phyloP scores from a whole-genome alignment of 2,329 filamentous ascomycete genomes.

The Pseudopithomyces maydicus region DNA sequence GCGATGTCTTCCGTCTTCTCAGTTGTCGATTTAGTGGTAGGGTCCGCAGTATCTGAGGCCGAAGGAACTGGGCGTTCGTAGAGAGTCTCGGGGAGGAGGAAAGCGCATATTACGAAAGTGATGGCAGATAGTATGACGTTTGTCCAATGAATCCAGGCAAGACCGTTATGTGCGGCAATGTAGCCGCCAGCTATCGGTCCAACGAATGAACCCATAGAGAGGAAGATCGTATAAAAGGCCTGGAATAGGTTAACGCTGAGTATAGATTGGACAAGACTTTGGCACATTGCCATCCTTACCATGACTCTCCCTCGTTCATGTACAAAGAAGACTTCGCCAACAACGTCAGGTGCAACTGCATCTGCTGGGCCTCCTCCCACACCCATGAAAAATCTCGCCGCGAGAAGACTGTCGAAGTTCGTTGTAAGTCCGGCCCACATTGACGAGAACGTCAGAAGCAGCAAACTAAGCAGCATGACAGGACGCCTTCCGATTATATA shows the following conservation, averaged over 20 bases:
- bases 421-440: conserved; percentile 49
- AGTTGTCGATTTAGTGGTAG: conserved; percentile 16
- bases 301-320: conserved; percentile 49
- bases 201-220: conserved; percentile 44
- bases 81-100: conserved; percentile 48
- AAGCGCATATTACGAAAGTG: conserved; percentile 37
- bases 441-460: conserved; percentile 40
- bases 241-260: background rate
- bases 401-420: conserved; percentile 43
- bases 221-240: conserved; percentile 50
- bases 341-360: conserved; percentile 47
- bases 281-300: conserved; percentile 21
- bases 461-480: conserved; percentile 42
- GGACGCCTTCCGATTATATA: conserved; percentile 49
- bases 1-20: conserved; percentile 25
- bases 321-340: conserved; percentile 51
- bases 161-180: conserved; percentile 42
- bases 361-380: conserved; percentile 45
- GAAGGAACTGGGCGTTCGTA: conserved; percentile 38
- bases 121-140: conserved; percentile 43
- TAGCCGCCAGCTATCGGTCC: conserved; percentile 49
- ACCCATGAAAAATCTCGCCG: conserved; percentile 46
- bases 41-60: conserved; percentile 4
- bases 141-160: conserved; percentile 49
- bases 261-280: background rate